These are phyloP conservation scores for Naganishia kalamii DNA, from an alignment of 768 basidiomycete genomes.

Conservation along the genomic window DNA sequence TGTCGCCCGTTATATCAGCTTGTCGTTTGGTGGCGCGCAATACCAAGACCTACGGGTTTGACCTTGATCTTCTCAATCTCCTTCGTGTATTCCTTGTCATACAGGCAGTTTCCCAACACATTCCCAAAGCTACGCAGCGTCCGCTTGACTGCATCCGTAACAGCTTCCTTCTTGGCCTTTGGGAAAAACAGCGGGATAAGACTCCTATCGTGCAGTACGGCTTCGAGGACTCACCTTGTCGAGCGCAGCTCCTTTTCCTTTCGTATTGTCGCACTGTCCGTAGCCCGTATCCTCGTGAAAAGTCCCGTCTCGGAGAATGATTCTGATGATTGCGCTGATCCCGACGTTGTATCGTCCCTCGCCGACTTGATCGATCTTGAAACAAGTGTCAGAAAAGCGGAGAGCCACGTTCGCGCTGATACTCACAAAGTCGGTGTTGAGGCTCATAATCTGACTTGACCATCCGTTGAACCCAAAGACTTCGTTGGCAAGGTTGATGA, in stretches of 20 bases:
- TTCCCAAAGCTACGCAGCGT: slow-evolving; percentile 89
- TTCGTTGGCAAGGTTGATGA: slow-evolving; percentile 95
- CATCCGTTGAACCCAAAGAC: slow-evolving; percentile 98
- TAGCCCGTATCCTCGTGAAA: slow-evolving; percentile 93
- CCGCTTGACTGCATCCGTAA: slow-evolving; percentile 89
- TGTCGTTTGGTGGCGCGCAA: neutral
- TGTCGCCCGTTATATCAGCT: slow-evolving; percentile 8
- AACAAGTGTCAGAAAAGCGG: too few relatives aligned
- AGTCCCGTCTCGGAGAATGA: slow-evolving; percentile 78
- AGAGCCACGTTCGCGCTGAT: slow-evolving; percentile 20
- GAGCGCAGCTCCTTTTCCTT: slow-evolving; percentile 73
- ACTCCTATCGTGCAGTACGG: neutral
- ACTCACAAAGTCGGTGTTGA: slow-evolving; percentile 53
- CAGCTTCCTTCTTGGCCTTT: slow-evolving; percentile 96
- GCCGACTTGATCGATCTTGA: slow-evolving; percentile 9
- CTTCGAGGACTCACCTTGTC: slow-evolving; percentile 65
- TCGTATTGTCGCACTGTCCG: slow-evolving; percentile 76
- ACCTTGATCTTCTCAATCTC: slow-evolving; percentile 84
- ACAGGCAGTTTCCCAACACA: slow-evolving; percentile 91
- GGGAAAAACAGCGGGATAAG: neutral
- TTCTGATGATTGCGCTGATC: slow-evolving; percentile 70
- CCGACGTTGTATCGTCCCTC: slow-evolving; percentile 18
- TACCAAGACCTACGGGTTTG: slow-evolving; percentile 57
- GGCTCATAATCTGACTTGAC: slow-evolving; percentile 69
- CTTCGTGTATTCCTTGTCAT: slow-evolving; percentile 81